Evolutionary conservation across 495 filamentous ascomycete genomes (phyloP).

Genomic region (Penicillium goetzii): DNA sequence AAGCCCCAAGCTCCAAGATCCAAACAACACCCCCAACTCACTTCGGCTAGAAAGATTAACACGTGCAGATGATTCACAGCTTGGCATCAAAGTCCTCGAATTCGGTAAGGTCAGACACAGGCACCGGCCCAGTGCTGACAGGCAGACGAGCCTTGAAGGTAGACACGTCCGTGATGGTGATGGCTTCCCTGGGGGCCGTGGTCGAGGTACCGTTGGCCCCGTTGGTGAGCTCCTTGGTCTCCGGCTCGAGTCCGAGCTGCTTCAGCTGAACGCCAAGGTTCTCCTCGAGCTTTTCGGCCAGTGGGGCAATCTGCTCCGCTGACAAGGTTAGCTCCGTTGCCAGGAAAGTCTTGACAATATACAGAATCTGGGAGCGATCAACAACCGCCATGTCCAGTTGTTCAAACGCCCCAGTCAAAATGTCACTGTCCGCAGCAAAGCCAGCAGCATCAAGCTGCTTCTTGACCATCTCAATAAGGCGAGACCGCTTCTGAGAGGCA

Average conservation of each 20-base stretch:
- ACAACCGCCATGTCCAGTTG: slow-evolving; percentile 50
- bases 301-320: slow-evolving; percentile 43
- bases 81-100: slow-evolving; percentile 83
- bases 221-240: slow-evolving; percentile 27
- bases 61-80: slow-evolving; percentile 51
- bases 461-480: slow-evolving; percentile 52
- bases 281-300: slow-evolving; percentile 51
- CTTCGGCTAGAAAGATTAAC: slow-evolving; percentile 14
- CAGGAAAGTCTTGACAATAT: slow-evolving; percentile 54
- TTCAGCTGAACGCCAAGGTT: slow-evolving; percentile 45
- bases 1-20: slow-evolving; percentile 10
- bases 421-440: slow-evolving; percentile 47
- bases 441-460: slow-evolving; percentile 58
- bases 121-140: slow-evolving; percentile 68
- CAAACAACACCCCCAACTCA: slow-evolving; percentile 17
- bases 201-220: slow-evolving; percentile 38
- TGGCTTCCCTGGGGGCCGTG: slow-evolving; percentile 31
- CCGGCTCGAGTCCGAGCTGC: slow-evolving; percentile 43
- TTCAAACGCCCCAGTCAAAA: slow-evolving; percentile 49
- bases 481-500: slow-evolving; percentile 56
- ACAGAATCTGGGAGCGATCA: slow-evolving; percentile 47
- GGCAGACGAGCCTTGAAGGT: slow-evolving; percentile 74
- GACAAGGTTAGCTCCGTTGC: slow-evolving; percentile 48
- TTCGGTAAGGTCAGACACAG: slow-evolving; percentile 74
- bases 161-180: slow-evolving; percentile 71